A percentile compares a stretch with the other conserved stretches of the same genome.
phyloP scores from a whole-genome alignment of 2,329 filamentous ascomycete species.

The Colletotrichum kahawae region DNA sequence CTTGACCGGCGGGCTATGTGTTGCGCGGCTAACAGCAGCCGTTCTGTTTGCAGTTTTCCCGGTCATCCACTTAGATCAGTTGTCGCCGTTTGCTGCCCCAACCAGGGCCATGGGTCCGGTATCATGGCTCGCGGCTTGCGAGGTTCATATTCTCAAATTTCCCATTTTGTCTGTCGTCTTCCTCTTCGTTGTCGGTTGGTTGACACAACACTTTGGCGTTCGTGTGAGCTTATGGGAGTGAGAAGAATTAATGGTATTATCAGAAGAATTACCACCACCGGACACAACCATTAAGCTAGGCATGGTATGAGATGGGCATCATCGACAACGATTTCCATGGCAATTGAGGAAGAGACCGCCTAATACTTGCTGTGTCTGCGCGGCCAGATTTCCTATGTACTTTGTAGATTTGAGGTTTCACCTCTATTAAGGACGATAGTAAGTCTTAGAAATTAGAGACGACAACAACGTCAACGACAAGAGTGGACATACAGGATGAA shows the following conservation, averaged over 20 bases:
- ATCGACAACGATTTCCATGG: background rate
- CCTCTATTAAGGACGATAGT: background rate
- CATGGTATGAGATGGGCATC: background rate
- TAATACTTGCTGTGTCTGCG: background rate
- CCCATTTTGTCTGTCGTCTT: background rate
- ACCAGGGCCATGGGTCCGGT: background rate
- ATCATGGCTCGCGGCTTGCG: rapidly evolving
- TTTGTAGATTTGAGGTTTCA: background rate
- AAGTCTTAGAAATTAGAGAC: background rate
- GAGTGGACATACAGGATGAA: too few relatives aligned
- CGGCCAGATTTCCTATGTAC: background rate
- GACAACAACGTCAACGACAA: background rate
- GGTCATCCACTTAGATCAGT: background rate
- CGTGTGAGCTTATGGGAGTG: background rate
- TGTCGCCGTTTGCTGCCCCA: background rate
- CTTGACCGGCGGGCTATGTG: background rate
- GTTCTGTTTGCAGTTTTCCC: background rate
- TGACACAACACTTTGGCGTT: background rate
- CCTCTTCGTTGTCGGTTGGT: background rate
- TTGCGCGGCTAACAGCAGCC: background rate
- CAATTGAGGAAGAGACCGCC: background rate
- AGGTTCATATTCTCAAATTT: background rate
- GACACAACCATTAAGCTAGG: background rate
- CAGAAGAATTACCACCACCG: background rate
- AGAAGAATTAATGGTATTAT: background rate